Conservation (phyloP, 179 eudicot species). For the Corrigiola litoralis region DNA sequence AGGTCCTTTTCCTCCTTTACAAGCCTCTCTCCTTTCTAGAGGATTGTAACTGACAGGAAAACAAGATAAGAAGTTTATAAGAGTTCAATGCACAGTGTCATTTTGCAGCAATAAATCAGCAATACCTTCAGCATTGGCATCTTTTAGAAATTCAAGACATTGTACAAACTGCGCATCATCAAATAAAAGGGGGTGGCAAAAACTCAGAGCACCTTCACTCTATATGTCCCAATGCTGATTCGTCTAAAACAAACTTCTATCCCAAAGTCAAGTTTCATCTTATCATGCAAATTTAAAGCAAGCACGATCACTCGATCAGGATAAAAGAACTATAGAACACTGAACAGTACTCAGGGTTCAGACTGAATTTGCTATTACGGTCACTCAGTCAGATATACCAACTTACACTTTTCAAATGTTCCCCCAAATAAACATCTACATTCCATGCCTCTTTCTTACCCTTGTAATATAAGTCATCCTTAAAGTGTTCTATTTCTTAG, state of each 20-base stretch:
- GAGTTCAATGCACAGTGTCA: too few species aligned
- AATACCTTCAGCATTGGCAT: not conserved
- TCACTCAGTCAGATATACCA: not conserved
- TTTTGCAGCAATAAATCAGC: not conserved
- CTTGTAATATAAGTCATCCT: too few species aligned
- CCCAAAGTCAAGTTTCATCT: too few species aligned
- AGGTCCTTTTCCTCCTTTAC: constrained; percentile 69
- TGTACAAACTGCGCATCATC: not conserved
- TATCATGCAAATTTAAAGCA: too few species aligned
- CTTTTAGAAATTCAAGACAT: not conserved
- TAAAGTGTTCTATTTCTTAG: too few species aligned
- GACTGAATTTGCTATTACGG: too few species aligned
- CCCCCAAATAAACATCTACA: not conserved
- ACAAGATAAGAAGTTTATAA: not conserved
- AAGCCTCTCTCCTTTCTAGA: constrained; percentile 71
- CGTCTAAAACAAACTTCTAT: too few species aligned
- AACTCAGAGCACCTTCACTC: too few species aligned
- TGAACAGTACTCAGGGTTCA: too few species aligned
- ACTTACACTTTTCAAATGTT: not conserved
- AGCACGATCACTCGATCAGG: too few species aligned
- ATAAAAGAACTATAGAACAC: too few species aligned
- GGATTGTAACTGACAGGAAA: constrained; percentile 56
- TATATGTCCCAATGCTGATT: too few species aligned
- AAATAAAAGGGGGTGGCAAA: not conserved
- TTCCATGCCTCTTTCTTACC: not conserved